Evolutionary conservation across 2,329 filamentous ascomycete species (phyloP).

Genomic region (Colletotrichum cuscutae): DNA sequence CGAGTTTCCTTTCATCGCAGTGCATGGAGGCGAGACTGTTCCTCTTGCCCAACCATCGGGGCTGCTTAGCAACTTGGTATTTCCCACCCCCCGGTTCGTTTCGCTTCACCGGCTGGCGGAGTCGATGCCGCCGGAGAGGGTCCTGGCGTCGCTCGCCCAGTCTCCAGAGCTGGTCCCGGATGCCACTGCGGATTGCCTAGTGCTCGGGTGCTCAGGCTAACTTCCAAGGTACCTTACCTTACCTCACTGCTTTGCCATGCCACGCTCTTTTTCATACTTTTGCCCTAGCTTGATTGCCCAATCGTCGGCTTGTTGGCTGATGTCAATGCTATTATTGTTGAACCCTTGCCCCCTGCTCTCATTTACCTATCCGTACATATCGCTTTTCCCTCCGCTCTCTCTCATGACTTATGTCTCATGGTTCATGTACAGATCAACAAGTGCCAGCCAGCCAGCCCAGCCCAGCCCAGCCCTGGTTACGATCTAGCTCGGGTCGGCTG

Average conservation of each 20-base stretch:
- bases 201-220: constrained; percentile 1
- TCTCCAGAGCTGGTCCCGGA: not conserved
- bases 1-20: constrained; percentile 32
- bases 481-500: constrained; percentile 20
- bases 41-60: constrained; percentile 28
- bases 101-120: constrained; percentile 36
- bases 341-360: constrained; percentile 8
- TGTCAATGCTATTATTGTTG: constrained; percentile 24
- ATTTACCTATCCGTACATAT: constrained; percentile 1
- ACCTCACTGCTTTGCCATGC: not conserved
- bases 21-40: constrained; percentile 7
- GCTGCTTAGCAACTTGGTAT: constrained; percentile 19
- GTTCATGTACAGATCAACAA: constrained; percentile 4
- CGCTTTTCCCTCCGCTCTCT: not conserved
- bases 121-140: constrained; percentile 33
- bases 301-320: constrained; percentile 23
- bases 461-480: constrained; percentile 15
- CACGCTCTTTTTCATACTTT: not conserved
- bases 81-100: constrained; percentile 23
- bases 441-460: constrained; percentile 6
- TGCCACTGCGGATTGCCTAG: not conserved
- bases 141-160: constrained; percentile 24
- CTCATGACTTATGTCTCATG: not conserved
- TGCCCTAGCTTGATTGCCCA: constrained; percentile 27
- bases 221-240: not conserved